Conservation (phyloP, 257 asterid species). For the Handroanthus guayacan region DNA sequence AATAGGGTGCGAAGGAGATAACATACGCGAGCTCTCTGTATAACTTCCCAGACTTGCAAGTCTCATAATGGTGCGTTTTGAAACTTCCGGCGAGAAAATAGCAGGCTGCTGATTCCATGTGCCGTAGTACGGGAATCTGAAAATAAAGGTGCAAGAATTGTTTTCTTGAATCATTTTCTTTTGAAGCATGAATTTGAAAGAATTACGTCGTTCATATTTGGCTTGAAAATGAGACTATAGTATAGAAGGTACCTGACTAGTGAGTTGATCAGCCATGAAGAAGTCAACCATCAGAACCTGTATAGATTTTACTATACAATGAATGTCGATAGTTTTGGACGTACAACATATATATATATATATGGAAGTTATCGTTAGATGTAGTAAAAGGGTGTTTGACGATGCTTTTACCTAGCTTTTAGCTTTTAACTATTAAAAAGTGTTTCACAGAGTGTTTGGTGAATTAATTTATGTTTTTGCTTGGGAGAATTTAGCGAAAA, state of each 20-base stretch:
- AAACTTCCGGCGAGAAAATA: slow-evolving; percentile 62
- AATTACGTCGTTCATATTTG: too few relatives aligned
- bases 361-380: too few relatives aligned
- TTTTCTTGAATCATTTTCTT: too few relatives aligned
- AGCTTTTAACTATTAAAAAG: too few relatives aligned
- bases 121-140: slow-evolving; percentile 69
- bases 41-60: slow-evolving; percentile 60
- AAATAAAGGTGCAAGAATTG: neutral
- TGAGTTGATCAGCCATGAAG: slow-evolving; percentile 82
- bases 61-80: slow-evolving; percentile 51
- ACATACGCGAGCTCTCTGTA: slow-evolving; percentile 70
- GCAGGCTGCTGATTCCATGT: slow-evolving; percentile 73
- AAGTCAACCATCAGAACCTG: slow-evolving; percentile 76
- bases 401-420: too few relatives aligned
- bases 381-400: too few relatives aligned
- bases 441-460: too few relatives aligned
- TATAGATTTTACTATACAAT: neutral
- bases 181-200: too few relatives aligned
- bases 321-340: neutral
- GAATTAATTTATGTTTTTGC: too few relatives aligned
- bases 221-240: neutral
- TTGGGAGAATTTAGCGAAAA: too few relatives aligned
- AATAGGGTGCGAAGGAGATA: slow-evolving; percentile 72
- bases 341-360: too few relatives aligned
- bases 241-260: slow-evolving; percentile 60